A percentile compares a stretch with the other conserved stretches of the same genome.
Evolutionary conservation across 2,329 filamentous ascomycete species (phyloP).

Genomic region (Leptographium galeiforme): DNA sequence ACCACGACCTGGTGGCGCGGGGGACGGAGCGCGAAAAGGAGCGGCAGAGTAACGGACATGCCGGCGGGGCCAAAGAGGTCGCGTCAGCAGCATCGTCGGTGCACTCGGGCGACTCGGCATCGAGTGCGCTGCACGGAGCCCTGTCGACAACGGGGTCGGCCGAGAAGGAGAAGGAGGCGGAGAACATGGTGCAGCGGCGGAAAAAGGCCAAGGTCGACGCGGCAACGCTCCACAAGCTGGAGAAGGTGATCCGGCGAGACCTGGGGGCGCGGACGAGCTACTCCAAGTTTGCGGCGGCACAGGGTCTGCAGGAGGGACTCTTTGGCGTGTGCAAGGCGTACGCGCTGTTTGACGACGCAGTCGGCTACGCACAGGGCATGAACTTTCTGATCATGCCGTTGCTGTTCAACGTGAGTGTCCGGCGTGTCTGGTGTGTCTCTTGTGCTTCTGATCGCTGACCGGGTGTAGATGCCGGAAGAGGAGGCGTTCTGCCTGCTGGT

Average conservation of each 20-base stretch:
- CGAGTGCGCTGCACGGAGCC: neutral
- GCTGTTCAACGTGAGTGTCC: constrained; percentile 65
- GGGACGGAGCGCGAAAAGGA: constrained; percentile 72
- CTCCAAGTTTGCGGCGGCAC: constrained; percentile 86
- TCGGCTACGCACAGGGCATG: constrained; percentile 97
- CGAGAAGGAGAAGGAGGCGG: constrained; percentile 57
- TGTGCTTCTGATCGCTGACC: neutral
- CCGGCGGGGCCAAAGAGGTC: constrained; percentile 45
- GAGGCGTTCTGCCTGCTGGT: constrained; percentile 92
- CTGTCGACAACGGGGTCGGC: constrained; percentile 25
- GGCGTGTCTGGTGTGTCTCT: neutral
- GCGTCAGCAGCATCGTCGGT: constrained; percentile 76
- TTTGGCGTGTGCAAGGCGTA: constrained; percentile 97
- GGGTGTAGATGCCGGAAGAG: constrained; percentile 76
- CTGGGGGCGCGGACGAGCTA: constrained; percentile 88
- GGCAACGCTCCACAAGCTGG: constrained; percentile 62
- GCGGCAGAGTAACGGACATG: constrained; percentile 38
- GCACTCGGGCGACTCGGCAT: constrained; percentile 56
- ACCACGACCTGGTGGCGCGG: constrained; percentile 64
- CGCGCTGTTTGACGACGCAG: constrained; percentile 83
- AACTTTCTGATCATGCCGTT: constrained; percentile 97
- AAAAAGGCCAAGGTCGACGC: constrained; percentile 70
- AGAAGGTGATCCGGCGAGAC: constrained; percentile 84
- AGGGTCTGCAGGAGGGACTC: constrained; percentile 81
- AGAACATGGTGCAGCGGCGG: constrained; percentile 53